Evolutionary conservation across 1,139 yeast species (phyloP).

Genomic region (Yamadazyma friedrichii): DNA sequence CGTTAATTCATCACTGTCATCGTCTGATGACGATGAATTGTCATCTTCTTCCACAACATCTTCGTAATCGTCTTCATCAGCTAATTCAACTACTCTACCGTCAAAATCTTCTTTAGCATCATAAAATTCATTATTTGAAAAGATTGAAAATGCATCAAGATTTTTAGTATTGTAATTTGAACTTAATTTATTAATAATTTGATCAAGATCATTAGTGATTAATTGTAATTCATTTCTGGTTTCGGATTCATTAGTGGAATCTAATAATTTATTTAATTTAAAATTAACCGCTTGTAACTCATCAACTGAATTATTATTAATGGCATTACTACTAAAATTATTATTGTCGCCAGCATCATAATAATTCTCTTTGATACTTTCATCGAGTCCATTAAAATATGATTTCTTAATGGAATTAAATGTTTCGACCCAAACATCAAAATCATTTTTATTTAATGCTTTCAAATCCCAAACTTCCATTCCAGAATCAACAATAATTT

Average conservation of each 20-base stretch:
- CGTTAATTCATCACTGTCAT: conserved; percentile 6
- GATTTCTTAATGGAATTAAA: conserved; percentile 49
- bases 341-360: conserved; percentile 11
- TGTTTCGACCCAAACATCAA: conserved; percentile 81
- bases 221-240: conserved; percentile 6
- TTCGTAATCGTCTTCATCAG: conserved; percentile 19
- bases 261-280: conserved; percentile 22
- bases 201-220: conserved; percentile 20
- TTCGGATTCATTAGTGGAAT: neutral
- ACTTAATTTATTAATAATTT: conserved; percentile 17
- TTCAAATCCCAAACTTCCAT: conserved; percentile 92
- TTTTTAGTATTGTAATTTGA: conserved; percentile 8
- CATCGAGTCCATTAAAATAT: conserved; percentile 13
- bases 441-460: conserved; percentile 63
- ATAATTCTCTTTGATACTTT: conserved; percentile 11
- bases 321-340: neutral
- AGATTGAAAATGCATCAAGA: conserved; percentile 27
- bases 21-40: conserved; percentile 10
- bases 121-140: conserved; percentile 49
- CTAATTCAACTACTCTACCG: conserved; percentile 36
- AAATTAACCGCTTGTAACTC: conserved; percentile 20
- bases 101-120: conserved; percentile 65
- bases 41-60: conserved; percentile 11
- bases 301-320: neutral
- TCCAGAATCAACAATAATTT: conserved; percentile 87